phyloP scores from a whole-genome alignment of 2,329 filamentous ascomycete species.

The Aspergillus alliaceus region DNA sequence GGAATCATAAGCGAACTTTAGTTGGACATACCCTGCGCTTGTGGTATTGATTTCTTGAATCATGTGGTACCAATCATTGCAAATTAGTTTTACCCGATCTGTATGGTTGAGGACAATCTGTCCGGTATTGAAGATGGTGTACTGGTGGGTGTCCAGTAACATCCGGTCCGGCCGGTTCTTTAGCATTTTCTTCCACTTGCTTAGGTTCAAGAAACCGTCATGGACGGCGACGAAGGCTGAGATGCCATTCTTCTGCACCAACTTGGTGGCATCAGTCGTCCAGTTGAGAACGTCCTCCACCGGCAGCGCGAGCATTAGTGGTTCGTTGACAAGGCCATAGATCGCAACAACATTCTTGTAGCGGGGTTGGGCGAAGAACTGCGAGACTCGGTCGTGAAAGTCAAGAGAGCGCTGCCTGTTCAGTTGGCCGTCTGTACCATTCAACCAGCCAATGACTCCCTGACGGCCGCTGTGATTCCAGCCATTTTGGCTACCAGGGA shows the following conservation, averaged over 20 bases:
- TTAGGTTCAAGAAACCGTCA: slow-evolving; percentile 89
- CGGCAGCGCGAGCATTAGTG: slow-evolving; percentile 75
- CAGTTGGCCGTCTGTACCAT: slow-evolving; percentile 76
- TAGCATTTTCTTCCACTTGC: slow-evolving; percentile 86
- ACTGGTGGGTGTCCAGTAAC: slow-evolving; percentile 95
- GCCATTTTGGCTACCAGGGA: slow-evolving; percentile 92
- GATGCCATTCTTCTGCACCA: slow-evolving; percentile 76
- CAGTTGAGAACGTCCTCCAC: slow-evolving; percentile 70
- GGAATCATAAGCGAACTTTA: neutral
- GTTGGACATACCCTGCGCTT: slow-evolving; percentile 57
- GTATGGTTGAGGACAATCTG: slow-evolving; percentile 81
- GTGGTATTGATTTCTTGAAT: slow-evolving; percentile 70
- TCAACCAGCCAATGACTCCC: slow-evolving; percentile 82
- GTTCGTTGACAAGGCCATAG: slow-evolving; percentile 94
- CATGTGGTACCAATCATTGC: slow-evolving; percentile 81
- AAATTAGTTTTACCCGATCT: slow-evolving; percentile 83
- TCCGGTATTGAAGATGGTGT: slow-evolving; percentile 93
- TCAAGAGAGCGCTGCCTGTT: slow-evolving; percentile 83
- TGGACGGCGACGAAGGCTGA: slow-evolving; percentile 76
- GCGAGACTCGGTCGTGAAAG: slow-evolving; percentile 79
- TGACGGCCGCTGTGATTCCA: slow-evolving; percentile 94
- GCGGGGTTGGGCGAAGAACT: slow-evolving; percentile 89
- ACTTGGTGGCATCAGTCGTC: slow-evolving; percentile 71
- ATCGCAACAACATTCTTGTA: slow-evolving; percentile 91
- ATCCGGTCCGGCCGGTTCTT: slow-evolving; percentile 66